phyloP scores from a whole-genome alignment of 140 eudicot genomes.

The Erigeron philadelphicus region DNA sequence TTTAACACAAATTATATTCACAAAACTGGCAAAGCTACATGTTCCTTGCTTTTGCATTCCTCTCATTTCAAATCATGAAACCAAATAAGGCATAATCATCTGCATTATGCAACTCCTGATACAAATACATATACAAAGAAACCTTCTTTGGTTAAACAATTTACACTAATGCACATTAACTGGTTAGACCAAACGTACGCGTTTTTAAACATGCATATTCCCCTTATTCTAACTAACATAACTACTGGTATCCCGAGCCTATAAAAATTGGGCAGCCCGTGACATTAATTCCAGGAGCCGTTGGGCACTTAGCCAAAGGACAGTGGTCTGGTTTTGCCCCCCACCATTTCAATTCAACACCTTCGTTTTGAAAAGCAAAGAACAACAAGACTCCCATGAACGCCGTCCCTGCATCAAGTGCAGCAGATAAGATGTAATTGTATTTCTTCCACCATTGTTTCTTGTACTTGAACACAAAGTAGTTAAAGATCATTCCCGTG shows the following conservation, averaged over 20 bases:
- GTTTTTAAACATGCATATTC: conserved; percentile 12
- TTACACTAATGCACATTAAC: conserved; percentile 19
- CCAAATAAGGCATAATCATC: too few species aligned
- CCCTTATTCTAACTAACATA: conserved; percentile 23
- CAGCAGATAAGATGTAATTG: conserved; percentile 81
- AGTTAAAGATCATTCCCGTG: conserved; percentile 75
- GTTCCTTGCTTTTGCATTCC: too few species aligned
- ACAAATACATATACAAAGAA: not conserved
- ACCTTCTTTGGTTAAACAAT: conserved; percentile 12
- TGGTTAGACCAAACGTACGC: conserved; percentile 11
- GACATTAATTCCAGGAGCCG: conserved; percentile 67
- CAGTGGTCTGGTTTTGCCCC: conserved; percentile 81
- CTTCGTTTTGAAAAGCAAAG: conserved; percentile 75
- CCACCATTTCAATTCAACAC: conserved; percentile 90
- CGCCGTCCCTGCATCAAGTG: conserved; percentile 93
- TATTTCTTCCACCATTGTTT: conserved; percentile 93
- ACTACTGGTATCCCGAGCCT: conserved; percentile 16
- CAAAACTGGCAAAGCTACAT: too few species aligned
- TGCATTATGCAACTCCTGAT: too few species aligned
- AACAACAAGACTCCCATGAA: conserved; percentile 87
- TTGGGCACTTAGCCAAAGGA: conserved; percentile 80
- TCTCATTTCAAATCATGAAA: too few species aligned
- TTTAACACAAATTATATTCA: too few species aligned
- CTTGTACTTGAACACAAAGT: conserved; percentile 73
- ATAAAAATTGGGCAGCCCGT: conserved; percentile 66